phyloP scores from a whole-genome alignment of 78 protist genomes.

The Dictyostelium citrinum region DNA sequence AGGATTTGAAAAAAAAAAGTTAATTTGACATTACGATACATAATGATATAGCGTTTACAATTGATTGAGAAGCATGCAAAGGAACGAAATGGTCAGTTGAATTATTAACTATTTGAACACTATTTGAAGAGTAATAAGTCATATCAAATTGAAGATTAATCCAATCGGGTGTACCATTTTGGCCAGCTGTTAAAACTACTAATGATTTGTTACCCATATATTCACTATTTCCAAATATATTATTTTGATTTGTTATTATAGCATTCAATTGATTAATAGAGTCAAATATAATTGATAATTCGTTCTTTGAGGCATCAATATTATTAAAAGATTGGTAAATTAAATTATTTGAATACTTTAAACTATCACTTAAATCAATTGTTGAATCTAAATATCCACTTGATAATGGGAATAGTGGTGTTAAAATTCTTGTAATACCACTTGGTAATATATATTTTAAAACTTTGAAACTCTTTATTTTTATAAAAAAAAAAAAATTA shows the following conservation, averaged over 20 bases:
- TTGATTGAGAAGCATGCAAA: conserved; percentile 17
- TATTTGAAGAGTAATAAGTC: conserved; percentile 1
- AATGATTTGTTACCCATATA: conserved; percentile 8
- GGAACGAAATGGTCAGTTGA: conserved; percentile 45
- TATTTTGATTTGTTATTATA: neutral
- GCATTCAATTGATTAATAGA: neutral
- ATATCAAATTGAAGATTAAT: neutral
- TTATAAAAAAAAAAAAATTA: neutral
- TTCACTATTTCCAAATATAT: neutral
- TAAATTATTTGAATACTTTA: neutral
- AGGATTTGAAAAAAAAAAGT: no score
- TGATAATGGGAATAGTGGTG: neutral
- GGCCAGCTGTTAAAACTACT: conserved; percentile 30
- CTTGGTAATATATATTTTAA: conserved; percentile 6
- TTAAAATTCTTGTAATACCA: conserved; percentile 5
- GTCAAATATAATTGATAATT: neutral
- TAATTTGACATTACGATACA: neutral
- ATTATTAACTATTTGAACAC: neutral
- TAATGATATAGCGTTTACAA: neutral
- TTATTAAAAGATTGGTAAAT: neutral
- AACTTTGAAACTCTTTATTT: conserved; percentile 14
- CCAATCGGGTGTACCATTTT: conserved; percentile 25
- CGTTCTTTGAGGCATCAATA: conserved; percentile 10
- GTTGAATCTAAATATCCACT: conserved; percentile 22
- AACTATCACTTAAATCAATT: neutral